Evolutionary conservation across 2,329 filamentous ascomycete species (phyloP).

Genomic region (Beauveria sp.): DNA sequence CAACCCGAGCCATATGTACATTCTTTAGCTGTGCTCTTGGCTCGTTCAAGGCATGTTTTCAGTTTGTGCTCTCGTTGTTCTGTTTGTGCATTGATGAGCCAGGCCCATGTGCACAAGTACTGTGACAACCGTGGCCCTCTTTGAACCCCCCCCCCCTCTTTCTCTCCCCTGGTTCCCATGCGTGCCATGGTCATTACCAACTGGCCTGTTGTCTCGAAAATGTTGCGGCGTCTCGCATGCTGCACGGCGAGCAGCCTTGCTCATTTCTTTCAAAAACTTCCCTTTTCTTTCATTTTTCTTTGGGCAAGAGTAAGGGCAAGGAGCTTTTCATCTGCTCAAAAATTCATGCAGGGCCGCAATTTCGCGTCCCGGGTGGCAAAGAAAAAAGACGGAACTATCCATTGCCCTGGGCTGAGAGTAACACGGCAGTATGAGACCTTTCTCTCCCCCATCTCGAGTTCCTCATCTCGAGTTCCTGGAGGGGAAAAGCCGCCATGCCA

Average conservation of each 20-base stretch:
- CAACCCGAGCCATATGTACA: no score
- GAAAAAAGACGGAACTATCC: neutral
- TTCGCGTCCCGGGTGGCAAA: neutral
- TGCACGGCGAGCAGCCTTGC: neutral
- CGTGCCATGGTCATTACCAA: no score
- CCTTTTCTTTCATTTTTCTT: neutral
- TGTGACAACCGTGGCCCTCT: no score
- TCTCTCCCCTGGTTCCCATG: no score
- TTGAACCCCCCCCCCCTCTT: no score
- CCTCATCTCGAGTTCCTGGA: neutral
- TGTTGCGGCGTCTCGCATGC: neutral
- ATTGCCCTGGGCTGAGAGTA: neutral
- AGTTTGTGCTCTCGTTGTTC: no score
- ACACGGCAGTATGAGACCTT: conserved; percentile 3
- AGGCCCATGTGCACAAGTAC: no score
- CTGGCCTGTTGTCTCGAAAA: neutral
- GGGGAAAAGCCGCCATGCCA: neutral
- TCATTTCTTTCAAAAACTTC: neutral
- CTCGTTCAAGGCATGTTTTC: no score
- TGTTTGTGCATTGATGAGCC: no score
- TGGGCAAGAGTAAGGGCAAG: neutral
- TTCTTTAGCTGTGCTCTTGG: no score
- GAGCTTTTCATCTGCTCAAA: neutral
- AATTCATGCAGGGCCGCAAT: neutral
- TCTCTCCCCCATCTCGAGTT: neutral